These are phyloP conservation scores for Solanum okadae DNA, from an alignment of 257 asterid species.

Conservation along the genomic window DNA sequence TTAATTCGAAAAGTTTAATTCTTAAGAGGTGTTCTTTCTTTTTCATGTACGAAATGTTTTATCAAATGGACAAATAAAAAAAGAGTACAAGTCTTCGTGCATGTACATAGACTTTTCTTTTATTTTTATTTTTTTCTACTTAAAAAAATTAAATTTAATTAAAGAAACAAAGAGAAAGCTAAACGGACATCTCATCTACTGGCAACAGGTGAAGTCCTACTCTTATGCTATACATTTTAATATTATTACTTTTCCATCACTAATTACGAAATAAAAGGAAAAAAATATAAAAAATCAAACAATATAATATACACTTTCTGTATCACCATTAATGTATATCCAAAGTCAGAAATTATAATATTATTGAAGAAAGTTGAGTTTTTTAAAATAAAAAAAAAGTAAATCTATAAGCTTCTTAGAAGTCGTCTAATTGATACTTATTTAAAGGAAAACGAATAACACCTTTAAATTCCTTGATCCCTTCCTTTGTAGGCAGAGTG, in stretches of 20 bases:
- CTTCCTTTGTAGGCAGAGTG: constrained; percentile 13
- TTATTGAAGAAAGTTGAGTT: not conserved
- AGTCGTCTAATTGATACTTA: constrained; percentile 8
- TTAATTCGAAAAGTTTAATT: not conserved
- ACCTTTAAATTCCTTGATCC: constrained; percentile 15
- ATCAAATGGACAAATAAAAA: not conserved
- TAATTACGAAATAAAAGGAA: not conserved
- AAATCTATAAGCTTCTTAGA: constrained; percentile 21
- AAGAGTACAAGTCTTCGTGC: not conserved
- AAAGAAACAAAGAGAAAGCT: not conserved
- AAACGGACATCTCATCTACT: constrained; percentile 24
- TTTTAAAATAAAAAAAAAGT: no score
- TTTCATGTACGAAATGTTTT: not conserved
- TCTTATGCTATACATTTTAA: not conserved
- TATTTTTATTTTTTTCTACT: not conserved
- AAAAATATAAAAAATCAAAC: not conserved
- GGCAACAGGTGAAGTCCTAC: constrained; percentile 18
- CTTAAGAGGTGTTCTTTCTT: not conserved
- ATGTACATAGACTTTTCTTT: not conserved
- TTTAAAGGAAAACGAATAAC: not conserved
- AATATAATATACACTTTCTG: not conserved
- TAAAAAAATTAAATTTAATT: not conserved
- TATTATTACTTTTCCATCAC: not conserved
- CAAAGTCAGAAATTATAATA: constrained; percentile 15
- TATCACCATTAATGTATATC: constrained; percentile 1